Percentiles rank a stretch among this genome's conserved stretches.
phyloP scores from a whole-genome alignment of 1,139 yeast genomes.

The Neolecta irregularis region DNA sequence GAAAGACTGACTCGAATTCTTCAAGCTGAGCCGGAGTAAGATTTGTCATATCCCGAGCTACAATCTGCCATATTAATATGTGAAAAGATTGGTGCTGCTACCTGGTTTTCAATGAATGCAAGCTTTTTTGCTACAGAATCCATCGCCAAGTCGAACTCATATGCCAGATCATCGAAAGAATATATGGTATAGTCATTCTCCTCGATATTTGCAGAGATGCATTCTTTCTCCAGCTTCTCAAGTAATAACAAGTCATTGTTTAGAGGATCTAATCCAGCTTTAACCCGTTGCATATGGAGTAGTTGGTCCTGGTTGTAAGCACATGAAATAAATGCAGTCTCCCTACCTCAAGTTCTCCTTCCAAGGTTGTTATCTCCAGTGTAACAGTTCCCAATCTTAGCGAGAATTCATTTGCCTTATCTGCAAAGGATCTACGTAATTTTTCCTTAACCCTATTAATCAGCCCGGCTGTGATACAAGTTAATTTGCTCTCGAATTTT shows the following conservation, averaged over 20 bases:
- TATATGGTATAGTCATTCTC: slow-evolving; percentile 30
- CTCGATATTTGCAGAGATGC: slow-evolving; percentile 27
- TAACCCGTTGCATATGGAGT: slow-evolving; percentile 22
- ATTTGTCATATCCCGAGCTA: slow-evolving; percentile 28
- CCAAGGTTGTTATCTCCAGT: slow-evolving; percentile 22
- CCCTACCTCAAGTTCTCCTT: slow-evolving; percentile 29
- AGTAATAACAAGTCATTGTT: slow-evolving; percentile 20
- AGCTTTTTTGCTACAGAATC: slow-evolving; percentile 27
- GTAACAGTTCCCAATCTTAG: slow-evolving; percentile 22
- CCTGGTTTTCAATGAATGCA: slow-evolving; percentile 28
- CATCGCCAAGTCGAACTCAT: slow-evolving; percentile 27
- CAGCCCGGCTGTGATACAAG: slow-evolving; percentile 8
- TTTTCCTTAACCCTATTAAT: slow-evolving; percentile 25
- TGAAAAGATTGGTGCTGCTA: background rate
- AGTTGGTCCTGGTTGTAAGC: too few relatives aligned
- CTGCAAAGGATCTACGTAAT: slow-evolving; percentile 34
- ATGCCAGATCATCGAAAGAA: slow-evolving; percentile 28
- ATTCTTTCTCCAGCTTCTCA: slow-evolving; percentile 20
- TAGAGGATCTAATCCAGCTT: slow-evolving; percentile 25
- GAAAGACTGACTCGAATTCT: slow-evolving; percentile 30
- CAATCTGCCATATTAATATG: slow-evolving; percentile 16
- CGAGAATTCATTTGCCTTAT: slow-evolving; percentile 27
- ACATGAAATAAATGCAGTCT: too few relatives aligned
- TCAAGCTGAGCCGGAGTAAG: slow-evolving; percentile 30
- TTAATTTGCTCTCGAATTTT: slow-evolving; percentile 20